Percentiles rank a stretch among this genome's conserved stretches.
These are phyloP conservation scores for Saccharomyces cerevisiae DNA, from an alignment of 805 yeast genomes.

Conservation along the genomic window DNA sequence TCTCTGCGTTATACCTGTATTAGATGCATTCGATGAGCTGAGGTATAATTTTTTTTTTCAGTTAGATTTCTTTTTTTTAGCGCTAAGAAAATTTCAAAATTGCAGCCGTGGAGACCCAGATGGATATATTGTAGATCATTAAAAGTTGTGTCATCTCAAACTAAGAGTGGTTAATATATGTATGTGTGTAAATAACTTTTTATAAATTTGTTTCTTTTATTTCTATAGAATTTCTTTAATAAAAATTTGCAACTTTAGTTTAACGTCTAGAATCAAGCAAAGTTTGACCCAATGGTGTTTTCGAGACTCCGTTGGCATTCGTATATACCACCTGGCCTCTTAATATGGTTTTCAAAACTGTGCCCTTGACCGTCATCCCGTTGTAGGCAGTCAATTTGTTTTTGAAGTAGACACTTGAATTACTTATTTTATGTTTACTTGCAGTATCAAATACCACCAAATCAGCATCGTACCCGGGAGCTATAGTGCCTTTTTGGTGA, in stretches of 20 bases:
- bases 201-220: not conserved
- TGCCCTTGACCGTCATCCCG: constrained; percentile 60
- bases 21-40: constrained; percentile 1
- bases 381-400: constrained; percentile 85
- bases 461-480: constrained; percentile 80
- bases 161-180: not conserved
- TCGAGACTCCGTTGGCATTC: constrained; percentile 42
- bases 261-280: not conserved
- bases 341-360: constrained; percentile 70
- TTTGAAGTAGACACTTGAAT: constrained; percentile 58
- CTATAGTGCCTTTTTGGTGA: constrained; percentile 63
- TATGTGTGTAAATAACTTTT: not conserved
- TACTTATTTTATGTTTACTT: constrained; percentile 40
- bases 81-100: not conserved
- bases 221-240: not conserved
- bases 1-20: not conserved
- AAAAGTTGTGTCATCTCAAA: not conserved
- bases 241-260: not conserved
- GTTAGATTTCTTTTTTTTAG: not conserved
- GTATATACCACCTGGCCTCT: constrained; percentile 68
- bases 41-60: not conserved
- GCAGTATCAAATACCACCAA: constrained; percentile 71
- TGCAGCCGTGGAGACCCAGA: not conserved
- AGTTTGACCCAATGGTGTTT: constrained; percentile 49
- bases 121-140: not conserved